Evolutionary conservation across 1,284 basidiomycete genomes (phyloP).

Genomic region (Tranzscheliella williamsii): DNA sequence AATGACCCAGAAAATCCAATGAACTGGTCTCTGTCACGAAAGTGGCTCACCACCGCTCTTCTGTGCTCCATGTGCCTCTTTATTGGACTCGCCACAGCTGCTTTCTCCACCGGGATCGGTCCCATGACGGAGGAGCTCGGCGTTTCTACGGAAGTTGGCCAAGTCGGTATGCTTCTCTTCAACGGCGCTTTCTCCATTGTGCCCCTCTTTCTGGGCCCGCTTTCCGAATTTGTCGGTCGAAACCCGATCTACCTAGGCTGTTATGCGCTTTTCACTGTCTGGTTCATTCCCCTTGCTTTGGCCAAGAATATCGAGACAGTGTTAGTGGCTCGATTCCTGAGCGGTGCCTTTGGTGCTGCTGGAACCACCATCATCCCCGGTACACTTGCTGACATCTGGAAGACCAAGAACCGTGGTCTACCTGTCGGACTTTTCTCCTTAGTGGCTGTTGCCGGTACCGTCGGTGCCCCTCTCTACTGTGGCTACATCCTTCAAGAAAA

Average conservation of each 20-base stretch:
- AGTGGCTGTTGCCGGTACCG: conserved; percentile 54
- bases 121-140: conserved; percentile 56
- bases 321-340: conserved; percentile 56
- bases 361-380: conserved; percentile 52
- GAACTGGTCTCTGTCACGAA: conserved; percentile 45
- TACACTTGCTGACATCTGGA: conserved; percentile 54
- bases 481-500: conserved; percentile 54
- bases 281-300: conserved; percentile 54
- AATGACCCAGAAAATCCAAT: conserved; percentile 50
- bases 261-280: conserved; percentile 57
- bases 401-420: conserved; percentile 50
- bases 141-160: conserved; percentile 51
- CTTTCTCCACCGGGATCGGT: conserved; percentile 53
- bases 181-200: conserved; percentile 49
- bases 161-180: conserved; percentile 58
- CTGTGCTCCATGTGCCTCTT: conserved; percentile 55
- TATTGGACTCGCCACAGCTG: conserved; percentile 59
- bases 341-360: conserved; percentile 56
- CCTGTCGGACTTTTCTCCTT: conserved; percentile 60
- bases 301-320: conserved; percentile 58
- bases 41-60: conserved; percentile 48
- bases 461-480: conserved; percentile 52
- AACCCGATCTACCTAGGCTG: conserved; percentile 58
- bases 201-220: conserved; percentile 57
- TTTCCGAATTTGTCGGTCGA: conserved; percentile 59